Percentiles rank a stretch among this genome's conserved stretches.
These are phyloP conservation scores for Luzula sylvatica DNA, from an alignment of 176 grass and related monocot genomes.

Conservation along the genomic window DNA sequence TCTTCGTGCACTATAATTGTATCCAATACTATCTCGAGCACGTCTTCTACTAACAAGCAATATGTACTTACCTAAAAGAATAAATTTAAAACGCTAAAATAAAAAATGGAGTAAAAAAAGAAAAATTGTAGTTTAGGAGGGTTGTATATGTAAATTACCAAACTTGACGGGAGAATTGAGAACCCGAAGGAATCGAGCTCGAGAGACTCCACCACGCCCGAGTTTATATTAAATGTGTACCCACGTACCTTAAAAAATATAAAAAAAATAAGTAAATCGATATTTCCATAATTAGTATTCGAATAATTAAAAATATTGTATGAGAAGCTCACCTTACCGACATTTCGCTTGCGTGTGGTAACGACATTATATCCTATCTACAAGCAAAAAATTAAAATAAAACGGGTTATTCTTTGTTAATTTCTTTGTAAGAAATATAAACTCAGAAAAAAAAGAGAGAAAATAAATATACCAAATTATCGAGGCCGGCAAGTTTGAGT, in stretches of 20 bases:
- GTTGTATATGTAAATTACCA: constrained; percentile 32
- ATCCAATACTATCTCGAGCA: constrained; percentile 63
- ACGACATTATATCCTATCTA: constrained; percentile 84
- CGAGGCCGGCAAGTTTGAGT: constrained; percentile 49
- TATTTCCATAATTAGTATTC: not conserved
- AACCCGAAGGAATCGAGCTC: constrained; percentile 91
- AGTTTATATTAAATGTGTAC: constrained; percentile 82
- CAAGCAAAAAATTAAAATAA: constrained; percentile 20
- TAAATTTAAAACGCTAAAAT: not conserved
- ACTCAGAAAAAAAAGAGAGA: not conserved
- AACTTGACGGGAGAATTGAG: constrained; percentile 66
- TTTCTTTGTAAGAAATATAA: not conserved
- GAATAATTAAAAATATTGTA: not conserved
- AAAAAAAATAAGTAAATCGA: not conserved
- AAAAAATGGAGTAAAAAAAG: not conserved
- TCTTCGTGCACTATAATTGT: constrained; percentile 75
- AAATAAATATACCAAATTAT: constrained; percentile 53
- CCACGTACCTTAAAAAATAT: constrained; percentile 57
- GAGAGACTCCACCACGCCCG: constrained; percentile 72
- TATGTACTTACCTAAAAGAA: constrained; percentile 78
- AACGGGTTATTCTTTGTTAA: constrained; percentile 5
- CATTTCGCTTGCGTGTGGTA: constrained; percentile 50
- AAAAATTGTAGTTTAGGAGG: too few relatives aligned
- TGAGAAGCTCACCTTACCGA: constrained; percentile 68
- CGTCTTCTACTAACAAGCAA: constrained; percentile 68